Conservation (phyloP, 108 stramenopile species). For the Skeletonema grethae region DNA sequence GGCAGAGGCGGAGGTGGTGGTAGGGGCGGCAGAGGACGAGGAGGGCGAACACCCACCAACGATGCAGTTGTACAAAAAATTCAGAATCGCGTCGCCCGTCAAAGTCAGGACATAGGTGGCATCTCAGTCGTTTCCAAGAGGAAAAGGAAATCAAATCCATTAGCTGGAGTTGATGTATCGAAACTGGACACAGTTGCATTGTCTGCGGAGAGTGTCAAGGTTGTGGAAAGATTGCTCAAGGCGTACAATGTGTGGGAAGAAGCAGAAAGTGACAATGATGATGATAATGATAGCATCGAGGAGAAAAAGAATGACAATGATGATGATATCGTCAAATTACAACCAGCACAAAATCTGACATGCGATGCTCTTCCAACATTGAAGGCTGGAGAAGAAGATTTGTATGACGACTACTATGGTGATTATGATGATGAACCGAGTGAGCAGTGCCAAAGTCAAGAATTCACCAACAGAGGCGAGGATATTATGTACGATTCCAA, state of each 20-base stretch:
- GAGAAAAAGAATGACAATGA: constrained; percentile 13
- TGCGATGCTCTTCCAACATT: constrained; percentile 6
- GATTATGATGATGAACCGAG: constrained; percentile 41
- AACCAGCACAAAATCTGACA: neutral
- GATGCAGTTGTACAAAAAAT: constrained; percentile 58
- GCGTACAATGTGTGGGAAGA: constrained; percentile 52
- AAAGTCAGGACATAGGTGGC: constrained; percentile 30
- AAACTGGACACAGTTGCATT: constrained; percentile 64
- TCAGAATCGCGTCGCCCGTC: constrained; percentile 28
- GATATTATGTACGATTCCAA: constrained; percentile 1
- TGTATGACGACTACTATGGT: constrained; percentile 29
- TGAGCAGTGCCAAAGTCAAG: constrained; percentile 4
- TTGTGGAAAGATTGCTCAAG: constrained; percentile 53
- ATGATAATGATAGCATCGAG: constrained; percentile 18
- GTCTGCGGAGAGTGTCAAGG: constrained; percentile 49
- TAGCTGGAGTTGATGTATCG: constrained; percentile 55
- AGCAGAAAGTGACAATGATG: constrained; percentile 11
- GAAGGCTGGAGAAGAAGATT: constrained; percentile 21
- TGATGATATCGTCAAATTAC: constrained; percentile 3
- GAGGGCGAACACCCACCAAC: constrained; percentile 35
- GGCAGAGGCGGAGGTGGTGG: constrained; percentile 22
- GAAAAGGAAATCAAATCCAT: constrained; percentile 28
- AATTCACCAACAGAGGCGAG: constrained; percentile 3
- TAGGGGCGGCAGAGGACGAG: constrained; percentile 22
- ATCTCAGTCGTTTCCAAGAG: constrained; percentile 20